Evolutionary conservation across 306 rosid species (phyloP).

Genomic region (Lathyrus tuberosus): DNA sequence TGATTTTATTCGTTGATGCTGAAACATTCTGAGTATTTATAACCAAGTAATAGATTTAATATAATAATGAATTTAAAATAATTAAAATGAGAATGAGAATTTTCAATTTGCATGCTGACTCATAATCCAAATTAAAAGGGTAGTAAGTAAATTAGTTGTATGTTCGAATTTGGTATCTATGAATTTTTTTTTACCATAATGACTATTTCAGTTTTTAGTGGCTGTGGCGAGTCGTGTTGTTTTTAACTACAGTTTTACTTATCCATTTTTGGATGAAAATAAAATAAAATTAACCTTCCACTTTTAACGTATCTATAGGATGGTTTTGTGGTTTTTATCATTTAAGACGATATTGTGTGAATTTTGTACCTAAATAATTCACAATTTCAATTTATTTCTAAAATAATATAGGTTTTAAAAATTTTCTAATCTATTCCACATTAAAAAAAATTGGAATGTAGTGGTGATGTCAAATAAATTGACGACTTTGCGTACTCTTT

Average conservation of each 20-base stretch:
- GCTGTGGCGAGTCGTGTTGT: background rate
- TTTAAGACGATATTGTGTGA: too few relatives aligned
- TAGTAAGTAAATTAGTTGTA: background rate
- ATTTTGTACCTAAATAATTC: too few relatives aligned
- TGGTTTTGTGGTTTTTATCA: too few relatives aligned
- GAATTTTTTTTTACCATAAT: background rate
- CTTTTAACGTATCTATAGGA: too few relatives aligned
- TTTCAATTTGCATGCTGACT: constrained; percentile 9
- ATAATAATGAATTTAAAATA: background rate
- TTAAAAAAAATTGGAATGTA: too few relatives aligned
- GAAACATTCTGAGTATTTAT: constrained; percentile 33
- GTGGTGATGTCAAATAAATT: too few relatives aligned
- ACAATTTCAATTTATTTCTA: too few relatives aligned
- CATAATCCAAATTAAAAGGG: background rate
- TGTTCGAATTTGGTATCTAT: constrained; percentile 3
- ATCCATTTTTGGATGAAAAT: too few relatives aligned
- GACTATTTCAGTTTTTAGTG: background rate
- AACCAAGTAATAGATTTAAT: background rate
- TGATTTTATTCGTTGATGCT: background rate
- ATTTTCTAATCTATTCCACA: too few relatives aligned
- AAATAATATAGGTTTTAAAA: too few relatives aligned
- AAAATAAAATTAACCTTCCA: too few relatives aligned
- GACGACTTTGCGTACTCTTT: too few relatives aligned
- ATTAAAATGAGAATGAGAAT: background rate
- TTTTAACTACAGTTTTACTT: background rate